Percentiles rank a stretch among this genome's conserved stretches.
phyloP scores from a whole-genome alignment of 805 yeast genomes.

The Ascoidea rubescens region DNA sequence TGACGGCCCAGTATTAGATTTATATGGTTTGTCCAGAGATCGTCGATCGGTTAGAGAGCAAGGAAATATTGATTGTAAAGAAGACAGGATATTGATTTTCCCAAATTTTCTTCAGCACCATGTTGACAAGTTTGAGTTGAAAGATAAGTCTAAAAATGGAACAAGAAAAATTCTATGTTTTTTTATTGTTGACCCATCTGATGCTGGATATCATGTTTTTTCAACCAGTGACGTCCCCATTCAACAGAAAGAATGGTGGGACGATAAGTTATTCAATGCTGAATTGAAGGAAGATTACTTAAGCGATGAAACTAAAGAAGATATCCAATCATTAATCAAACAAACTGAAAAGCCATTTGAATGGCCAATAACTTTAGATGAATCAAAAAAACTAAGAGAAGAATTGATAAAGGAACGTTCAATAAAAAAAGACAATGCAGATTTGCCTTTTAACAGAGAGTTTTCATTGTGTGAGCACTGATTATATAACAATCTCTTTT shows the following conservation, averaged over 20 bases:
- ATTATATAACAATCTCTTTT: neutral
- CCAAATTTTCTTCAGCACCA: constrained; percentile 27
- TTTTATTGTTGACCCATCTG: constrained; percentile 24
- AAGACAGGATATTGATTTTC: constrained; percentile 21
- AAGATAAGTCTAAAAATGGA: constrained; percentile 22
- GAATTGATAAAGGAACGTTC: constrained; percentile 22
- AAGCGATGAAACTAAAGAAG: constrained; percentile 1
- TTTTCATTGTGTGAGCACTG: constrained; percentile 24
- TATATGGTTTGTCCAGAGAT: constrained; percentile 21
- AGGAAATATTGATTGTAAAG: constrained; percentile 17
- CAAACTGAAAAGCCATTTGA: neutral
- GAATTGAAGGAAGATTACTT: constrained; percentile 3
- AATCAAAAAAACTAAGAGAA: constrained; percentile 18
- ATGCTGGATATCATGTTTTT: constrained; percentile 13
- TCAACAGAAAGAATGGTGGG: constrained; percentile 24
- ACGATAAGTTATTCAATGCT: constrained; percentile 6
- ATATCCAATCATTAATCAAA: constrained; percentile 1
- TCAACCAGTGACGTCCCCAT: constrained; percentile 23
- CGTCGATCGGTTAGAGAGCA: constrained; percentile 14
- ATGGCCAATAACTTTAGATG: constrained; percentile 15
- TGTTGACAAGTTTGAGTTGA: constrained; percentile 24
- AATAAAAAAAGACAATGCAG: constrained; percentile 10
- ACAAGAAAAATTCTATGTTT: constrained; percentile 26
- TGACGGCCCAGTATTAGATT: constrained; percentile 12
- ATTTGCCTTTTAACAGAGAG: constrained; percentile 11